These are phyloP conservation scores for Pseudoturritis turrita DNA, from an alignment of 345 rosid genomes.

Conservation along the genomic window DNA sequence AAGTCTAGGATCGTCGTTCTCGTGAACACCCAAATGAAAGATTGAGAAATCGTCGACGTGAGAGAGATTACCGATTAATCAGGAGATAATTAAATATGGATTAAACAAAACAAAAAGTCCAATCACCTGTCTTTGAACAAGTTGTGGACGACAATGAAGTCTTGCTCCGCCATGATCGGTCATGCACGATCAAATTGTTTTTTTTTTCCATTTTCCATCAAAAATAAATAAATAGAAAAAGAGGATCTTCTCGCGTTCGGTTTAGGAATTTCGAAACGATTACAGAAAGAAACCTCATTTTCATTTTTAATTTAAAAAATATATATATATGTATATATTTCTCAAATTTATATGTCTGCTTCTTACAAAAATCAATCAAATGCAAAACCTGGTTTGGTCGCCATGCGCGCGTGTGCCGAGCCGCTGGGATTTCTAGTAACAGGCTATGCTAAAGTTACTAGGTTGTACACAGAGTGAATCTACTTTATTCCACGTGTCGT, in stretches of 20 bases:
- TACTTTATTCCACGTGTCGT: background rate
- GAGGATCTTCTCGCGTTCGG: background rate
- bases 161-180: constrained; percentile 34
- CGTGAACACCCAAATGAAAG: constrained; percentile 1
- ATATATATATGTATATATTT: background rate
- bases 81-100: constrained; percentile 34
- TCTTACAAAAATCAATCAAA: background rate
- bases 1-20: constrained; percentile 8
- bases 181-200: constrained; percentile 13
- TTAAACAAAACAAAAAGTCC: background rate
- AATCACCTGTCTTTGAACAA: constrained; percentile 38
- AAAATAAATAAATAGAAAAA: background rate
- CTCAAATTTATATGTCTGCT: background rate
- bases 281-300: background rate
- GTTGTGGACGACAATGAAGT: constrained; percentile 44
- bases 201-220: background rate
- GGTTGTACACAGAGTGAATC: too few species aligned
- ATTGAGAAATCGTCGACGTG: constrained; percentile 38
- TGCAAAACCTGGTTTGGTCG: background rate
- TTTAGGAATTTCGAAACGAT: background rate
- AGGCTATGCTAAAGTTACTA: too few species aligned
- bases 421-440: too few species aligned
- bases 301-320: background rate
- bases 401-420: too few species aligned
- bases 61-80: constrained; percentile 8